Conservation (phyloP, 306 rosid species). For the Betula pendula region DNA sequence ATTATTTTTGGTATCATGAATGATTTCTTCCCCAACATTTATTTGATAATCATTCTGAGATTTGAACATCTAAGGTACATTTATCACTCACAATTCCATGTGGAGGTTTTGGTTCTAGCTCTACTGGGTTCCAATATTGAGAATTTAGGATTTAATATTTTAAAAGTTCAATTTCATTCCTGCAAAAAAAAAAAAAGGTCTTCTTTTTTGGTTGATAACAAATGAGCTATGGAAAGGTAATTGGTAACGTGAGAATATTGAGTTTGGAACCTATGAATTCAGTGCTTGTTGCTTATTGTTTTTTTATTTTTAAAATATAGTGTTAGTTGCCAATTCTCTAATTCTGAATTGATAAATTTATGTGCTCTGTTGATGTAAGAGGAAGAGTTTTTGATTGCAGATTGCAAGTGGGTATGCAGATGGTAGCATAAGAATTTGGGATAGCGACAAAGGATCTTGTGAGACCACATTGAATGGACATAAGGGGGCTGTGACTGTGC, state of each 20-base stretch:
- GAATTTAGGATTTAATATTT: too few relatives aligned
- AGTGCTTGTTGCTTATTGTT: not conserved
- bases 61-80: too few relatives aligned
- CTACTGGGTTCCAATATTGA: too few relatives aligned
- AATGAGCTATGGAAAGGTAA: not conserved
- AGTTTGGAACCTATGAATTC: not conserved
- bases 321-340: not conserved
- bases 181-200: too few relatives aligned
- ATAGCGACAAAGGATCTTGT: conserved; percentile 65
- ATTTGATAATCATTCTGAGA: too few relatives aligned
- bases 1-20: too few relatives aligned
- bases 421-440: conserved; percentile 89
- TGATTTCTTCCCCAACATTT: too few relatives aligned
- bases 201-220: not conserved
- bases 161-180: too few relatives aligned
- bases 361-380: not conserved
- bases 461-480: conserved; percentile 93
- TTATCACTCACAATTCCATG: too few relatives aligned
- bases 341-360: not conserved
- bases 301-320: not conserved
- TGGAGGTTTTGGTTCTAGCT: too few relatives aligned
- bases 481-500: conserved; percentile 82
- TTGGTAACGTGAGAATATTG: not conserved
- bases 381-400: conserved; percentile 41
- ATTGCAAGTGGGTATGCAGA: conserved; percentile 81